phyloP scores from a whole-genome alignment of 306 rosid genomes.

The Alnus glutinosa region DNA sequence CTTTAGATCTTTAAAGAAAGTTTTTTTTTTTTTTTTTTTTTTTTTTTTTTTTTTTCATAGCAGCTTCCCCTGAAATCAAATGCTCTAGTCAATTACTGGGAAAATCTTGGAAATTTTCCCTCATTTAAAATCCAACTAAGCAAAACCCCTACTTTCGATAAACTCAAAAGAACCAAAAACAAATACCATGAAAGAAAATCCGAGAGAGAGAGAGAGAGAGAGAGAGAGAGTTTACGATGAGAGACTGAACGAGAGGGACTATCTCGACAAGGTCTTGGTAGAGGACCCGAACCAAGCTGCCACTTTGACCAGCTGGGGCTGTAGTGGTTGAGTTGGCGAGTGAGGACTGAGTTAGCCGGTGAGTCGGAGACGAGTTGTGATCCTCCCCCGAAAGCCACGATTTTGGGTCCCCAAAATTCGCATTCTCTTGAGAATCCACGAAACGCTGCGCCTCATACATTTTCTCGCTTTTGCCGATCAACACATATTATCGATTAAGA shows the following conservation, averaged over 20 bases:
- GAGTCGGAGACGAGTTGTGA: constrained; percentile 49
- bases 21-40: not conserved
- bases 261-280: constrained; percentile 86
- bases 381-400: constrained; percentile 71
- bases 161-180: not conserved
- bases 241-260: constrained; percentile 89
- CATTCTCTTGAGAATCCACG: constrained; percentile 57
- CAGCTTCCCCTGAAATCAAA: not conserved
- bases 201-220: not conserved
- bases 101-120: not conserved
- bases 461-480: not conserved
- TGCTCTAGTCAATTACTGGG: not conserved
- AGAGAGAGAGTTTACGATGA: constrained; percentile 46
- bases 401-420: constrained; percentile 62
- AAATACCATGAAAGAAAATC: not conserved
- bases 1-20: not conserved
- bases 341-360: constrained; percentile 39
- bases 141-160: not conserved
- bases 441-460: constrained; percentile 73
- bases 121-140: not conserved
- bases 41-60: not conserved
- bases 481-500: not conserved
- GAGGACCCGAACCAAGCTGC: constrained; percentile 77
- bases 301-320: constrained; percentile 30
- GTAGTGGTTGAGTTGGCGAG: constrained; percentile 30